Evolutionary conservation across 2,329 filamentous ascomycete genomes (phyloP).

Genomic region (Alternaria sp.): DNA sequence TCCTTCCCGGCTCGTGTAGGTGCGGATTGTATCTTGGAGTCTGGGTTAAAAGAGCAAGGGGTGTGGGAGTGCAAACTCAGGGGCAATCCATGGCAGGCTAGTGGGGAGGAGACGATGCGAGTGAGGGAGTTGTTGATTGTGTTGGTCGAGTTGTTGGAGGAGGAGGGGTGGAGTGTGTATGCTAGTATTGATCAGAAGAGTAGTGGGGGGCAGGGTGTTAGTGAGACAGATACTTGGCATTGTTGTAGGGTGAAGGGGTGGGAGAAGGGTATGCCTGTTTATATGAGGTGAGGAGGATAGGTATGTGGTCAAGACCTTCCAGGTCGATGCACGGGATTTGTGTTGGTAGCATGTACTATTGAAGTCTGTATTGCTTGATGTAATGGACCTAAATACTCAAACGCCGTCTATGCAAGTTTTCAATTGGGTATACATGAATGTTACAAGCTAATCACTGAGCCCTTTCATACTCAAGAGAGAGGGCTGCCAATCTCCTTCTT

Average conservation of each 20-base stretch:
- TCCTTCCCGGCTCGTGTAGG: conserved; percentile 15
- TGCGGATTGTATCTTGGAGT: conserved; percentile 13
- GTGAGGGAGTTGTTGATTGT: conserved; percentile 44
- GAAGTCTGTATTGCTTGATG: neutral
- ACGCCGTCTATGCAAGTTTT: conserved; percentile 11
- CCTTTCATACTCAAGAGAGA: conserved; percentile 6
- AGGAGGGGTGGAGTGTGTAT: conserved; percentile 50
- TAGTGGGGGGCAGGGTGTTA: conserved; percentile 18
- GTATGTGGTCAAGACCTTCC: neutral
- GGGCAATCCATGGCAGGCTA: conserved; percentile 41
- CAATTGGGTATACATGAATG: conserved; percentile 12
- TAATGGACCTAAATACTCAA: neutral
- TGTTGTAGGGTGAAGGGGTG: conserved; percentile 28
- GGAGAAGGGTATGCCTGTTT: conserved; percentile 28
- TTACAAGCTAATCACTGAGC: neutral
- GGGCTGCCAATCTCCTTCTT: conserved; percentile 66
- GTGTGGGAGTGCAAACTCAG: conserved; percentile 43
- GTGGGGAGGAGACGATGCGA: conserved; percentile 46
- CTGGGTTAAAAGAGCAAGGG: conserved; percentile 12
- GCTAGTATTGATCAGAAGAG: conserved; percentile 47
- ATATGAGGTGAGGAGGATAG: conserved; percentile 2
- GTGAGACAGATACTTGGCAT: conserved; percentile 36
- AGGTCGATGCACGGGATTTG: neutral
- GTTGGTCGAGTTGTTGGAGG: conserved; percentile 34
- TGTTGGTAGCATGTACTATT: neutral